Evolutionary conservation across 2,329 filamentous ascomycete species (phyloP), one percentile per base, ranked within the genome.

Genomic region (Clarireedia homoeocarpa): DNA sequence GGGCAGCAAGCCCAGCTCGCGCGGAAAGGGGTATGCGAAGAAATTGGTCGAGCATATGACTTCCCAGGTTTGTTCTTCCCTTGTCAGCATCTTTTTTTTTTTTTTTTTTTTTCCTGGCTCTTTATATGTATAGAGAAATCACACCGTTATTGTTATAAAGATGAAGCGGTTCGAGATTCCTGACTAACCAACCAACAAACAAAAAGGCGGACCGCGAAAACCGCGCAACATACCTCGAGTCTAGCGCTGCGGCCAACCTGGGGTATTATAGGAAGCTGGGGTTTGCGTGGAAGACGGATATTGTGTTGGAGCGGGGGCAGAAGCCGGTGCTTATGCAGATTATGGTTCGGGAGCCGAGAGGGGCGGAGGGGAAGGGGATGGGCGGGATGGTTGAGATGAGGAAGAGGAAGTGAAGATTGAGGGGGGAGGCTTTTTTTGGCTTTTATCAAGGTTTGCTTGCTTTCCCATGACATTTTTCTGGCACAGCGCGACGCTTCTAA

Each of bases 181-280:
- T 20, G 14, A 26, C 17, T 20, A 20, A n/a, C 17, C 5, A 45
- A 9, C 20, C n/a, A n/a, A 20, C 42, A 12, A 6, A 6, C 20
- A 46, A 23, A 57, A 17, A 66, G 79, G 88, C 88, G 46, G 89
- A 94, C 68, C 71, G 71, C 15, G 84, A 89, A 66, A 79, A 81
- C 48, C 77, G 80, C 44, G 77, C 84, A 24, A 85, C 87, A 63
- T 95, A 94, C 67, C 80, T 95, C 50, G 89, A 95, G 75, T 89
- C 86, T 60, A 89, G 85, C 68, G 83, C 87, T 57, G 73, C 72
- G 56, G 73, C 73, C 59, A 94, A 92, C 69, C 80, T 83, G 60
- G 70, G 72, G 36, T 89, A 91, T 70, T 95, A 94, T 70, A 74
- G 79, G 62, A 86, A 84, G 70, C 84, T 89, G 70, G 88, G 88